Base-by-base conservation (phyloP, 2,329 filamentous ascomycete genomes). In the Alternaria angustiovoidea region DNA sequence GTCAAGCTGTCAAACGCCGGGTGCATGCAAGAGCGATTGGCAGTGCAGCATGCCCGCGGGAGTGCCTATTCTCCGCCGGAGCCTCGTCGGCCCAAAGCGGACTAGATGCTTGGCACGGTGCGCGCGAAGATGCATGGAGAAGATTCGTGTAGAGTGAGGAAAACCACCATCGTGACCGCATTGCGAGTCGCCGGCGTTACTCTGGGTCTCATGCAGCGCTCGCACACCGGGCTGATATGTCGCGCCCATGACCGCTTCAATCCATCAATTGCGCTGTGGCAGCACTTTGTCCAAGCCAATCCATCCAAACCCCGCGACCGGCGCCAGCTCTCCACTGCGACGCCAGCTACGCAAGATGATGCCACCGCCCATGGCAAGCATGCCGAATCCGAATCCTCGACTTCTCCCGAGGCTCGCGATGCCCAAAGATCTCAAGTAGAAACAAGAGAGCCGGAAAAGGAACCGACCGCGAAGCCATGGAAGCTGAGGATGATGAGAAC, bases 221-320 rank as follows among this genome's bases (percentile, higher is more conserved):
- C 65, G 49, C 65, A 57, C 47, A 44, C 59, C 32, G 67, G 70
- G 39, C 68, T 69, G 41, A 63, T 68, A 69, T 78, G 77, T 64
- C 68, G 70, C 62, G 72, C 76, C 36, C 66, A 66, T 58, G 74
- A 78, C 47, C 66, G 67, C 48, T 78, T 77, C 59, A 67, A 63
- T 53, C 73, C 73, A 8, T 68, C 75, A 14, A 57, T 65, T 48
- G 69, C 63, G 28, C 66, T 78, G 26, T 78, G 73, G 74, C 75
- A 75, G 62, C 69, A 77, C 38, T 78, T 78, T 54, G 60, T 74
- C 49, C 55, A 63, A 28, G 68, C 71, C 12, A 56, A 52, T 38
- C 53, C 57, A 53, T 52, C 49, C 22, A 39, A 54, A 28, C 47
- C 52, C 43, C 59, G 49, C 42, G 69, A 64, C 20, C 67, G 61